Evolutionary conservation across 1,139 yeast species (phyloP), one percentile per base, ranked within the genome.

Genomic region (Geotrichum histeridarum): DNA sequence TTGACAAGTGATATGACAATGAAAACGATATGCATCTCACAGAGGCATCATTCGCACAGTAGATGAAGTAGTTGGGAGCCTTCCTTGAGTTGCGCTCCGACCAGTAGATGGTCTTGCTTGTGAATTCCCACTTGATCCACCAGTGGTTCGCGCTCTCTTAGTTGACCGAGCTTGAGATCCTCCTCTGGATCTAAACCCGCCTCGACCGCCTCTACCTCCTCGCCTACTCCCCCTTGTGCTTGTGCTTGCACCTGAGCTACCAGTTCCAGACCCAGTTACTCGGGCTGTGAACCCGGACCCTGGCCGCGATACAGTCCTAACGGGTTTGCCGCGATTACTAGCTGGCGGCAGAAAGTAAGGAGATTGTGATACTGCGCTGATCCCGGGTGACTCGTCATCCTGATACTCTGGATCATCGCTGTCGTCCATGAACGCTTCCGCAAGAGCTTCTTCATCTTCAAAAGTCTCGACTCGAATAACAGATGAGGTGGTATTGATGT

Each of bases 41-140:
- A 38, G 30, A 2, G 44, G 50, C 43, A 48, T 39, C 50, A 48
- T 48, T 14, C 30, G 38, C 7, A 31, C 37, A 27, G 38, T 17
- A 35, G 49, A 45, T 11, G 32, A 17, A 8, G 15, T 17, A 18
- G 38, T 14, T 8, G 18, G 3, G 5, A 43, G 30, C 14, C 30
- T 43, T n/a, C 38, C 17, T 18, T 43, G 47, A 6, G n/a, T 9
- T 12, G 39, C 14, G 15, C 17, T 17, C n/a, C 17, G 39, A 11
- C 39, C 17, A 37, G 39, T n/a, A 8, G 39, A 11, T 8, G 39
- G 15, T 8, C 39, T 14, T 8, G 18, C 39, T n/a, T 17, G 39
- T n/a, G 39, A 37, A 37, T 14, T 14, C 8, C 46, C 12, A 6
- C 17, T n/a, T 37, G 39, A 37, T 37, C 39, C 39, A n/a, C 15